phyloP scores from a whole-genome alignment of 306 rosid genomes.

The Nissolia schottii region DNA sequence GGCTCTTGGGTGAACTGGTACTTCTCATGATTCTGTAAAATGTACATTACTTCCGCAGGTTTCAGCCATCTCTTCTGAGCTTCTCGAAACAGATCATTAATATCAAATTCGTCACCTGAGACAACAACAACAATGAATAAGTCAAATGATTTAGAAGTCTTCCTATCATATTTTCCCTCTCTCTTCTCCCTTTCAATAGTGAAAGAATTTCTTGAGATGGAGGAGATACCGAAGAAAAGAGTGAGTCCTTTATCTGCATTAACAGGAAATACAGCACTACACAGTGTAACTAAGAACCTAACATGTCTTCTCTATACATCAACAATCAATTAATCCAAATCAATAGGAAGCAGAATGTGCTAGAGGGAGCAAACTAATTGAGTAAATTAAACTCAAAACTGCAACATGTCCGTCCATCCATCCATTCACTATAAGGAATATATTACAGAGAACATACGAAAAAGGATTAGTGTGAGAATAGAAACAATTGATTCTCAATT shows the following conservation, averaged over 20 bases:
- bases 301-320: background rate
- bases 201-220: background rate
- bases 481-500: background rate
- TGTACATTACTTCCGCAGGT: slow-evolving; percentile 85
- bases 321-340: background rate
- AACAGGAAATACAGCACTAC: background rate
- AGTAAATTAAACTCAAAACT: background rate
- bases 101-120: slow-evolving; percentile 55
- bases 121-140: background rate
- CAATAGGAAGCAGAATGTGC: background rate
- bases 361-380: background rate
- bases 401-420: background rate
- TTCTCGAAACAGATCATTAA: slow-evolving; percentile 55
- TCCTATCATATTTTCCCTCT: background rate
- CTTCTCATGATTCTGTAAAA: slow-evolving; percentile 85
- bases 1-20: slow-evolving; percentile 65
- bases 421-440: background rate
- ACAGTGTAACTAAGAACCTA: background rate
- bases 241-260: background rate
- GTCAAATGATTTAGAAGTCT: slow-evolving; percentile 3
- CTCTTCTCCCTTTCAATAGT: background rate
- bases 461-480: background rate
- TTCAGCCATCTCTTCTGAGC: slow-evolving; percentile 93
- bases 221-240: slow-evolving; percentile 5
- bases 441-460: slow-evolving; percentile 18